These are phyloP conservation scores for Candida wancherniae DNA, from an alignment of 805 yeast genomes.

Conservation along the genomic window DNA sequence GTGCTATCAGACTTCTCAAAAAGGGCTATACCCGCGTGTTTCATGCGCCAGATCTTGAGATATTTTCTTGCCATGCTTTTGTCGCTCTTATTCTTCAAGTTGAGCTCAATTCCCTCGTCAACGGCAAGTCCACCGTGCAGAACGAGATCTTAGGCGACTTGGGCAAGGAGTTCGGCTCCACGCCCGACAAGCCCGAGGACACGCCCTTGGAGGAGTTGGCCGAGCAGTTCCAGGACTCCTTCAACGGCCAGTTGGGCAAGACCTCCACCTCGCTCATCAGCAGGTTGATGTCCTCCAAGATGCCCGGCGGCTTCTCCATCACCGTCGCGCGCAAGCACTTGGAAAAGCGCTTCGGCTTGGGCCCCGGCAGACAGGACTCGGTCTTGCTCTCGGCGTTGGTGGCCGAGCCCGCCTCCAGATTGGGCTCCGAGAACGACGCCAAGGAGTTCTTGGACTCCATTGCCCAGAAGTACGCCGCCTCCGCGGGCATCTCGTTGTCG, in stretches of 20 bases:
- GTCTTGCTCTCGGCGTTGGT: slow-evolving; percentile 79
- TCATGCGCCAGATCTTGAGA: slow-evolving; percentile 87
- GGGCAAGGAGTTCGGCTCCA: slow-evolving; percentile 96
- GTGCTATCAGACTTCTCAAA: no score
- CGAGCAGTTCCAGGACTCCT: slow-evolving; percentile 88
- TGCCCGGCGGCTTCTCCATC: slow-evolving; percentile 99
- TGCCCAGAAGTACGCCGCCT: slow-evolving; percentile 81
- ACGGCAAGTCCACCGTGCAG: slow-evolving; percentile 98
- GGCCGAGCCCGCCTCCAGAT: slow-evolving; percentile 86
- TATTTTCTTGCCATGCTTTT: slow-evolving; percentile 74
- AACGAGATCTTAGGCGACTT: slow-evolving; percentile 98
- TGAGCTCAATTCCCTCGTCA: slow-evolving; percentile 95
- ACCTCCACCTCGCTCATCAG: slow-evolving; percentile 86
- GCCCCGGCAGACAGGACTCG: slow-evolving; percentile 90
- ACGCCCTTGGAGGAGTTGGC: slow-evolving; percentile 95
- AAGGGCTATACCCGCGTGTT: no score
- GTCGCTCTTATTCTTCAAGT: slow-evolving; percentile 96
- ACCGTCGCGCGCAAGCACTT: slow-evolving; percentile 89
- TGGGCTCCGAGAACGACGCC: slow-evolving; percentile 84
- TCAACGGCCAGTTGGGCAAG: slow-evolving; percentile 86
- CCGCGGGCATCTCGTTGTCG: slow-evolving; percentile 71
- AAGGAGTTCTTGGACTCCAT: slow-evolving; percentile 78
- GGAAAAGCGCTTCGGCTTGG: slow-evolving; percentile 89
- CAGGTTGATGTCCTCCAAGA: slow-evolving; percentile 89
- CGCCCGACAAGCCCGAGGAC: slow-evolving; percentile 99